A percentile compares a stretch with the other conserved stretches of the same genome.
Conservation (phyloP, 2,329 filamentous ascomycete genomes). For the Fonsecaea nubica region DNA sequence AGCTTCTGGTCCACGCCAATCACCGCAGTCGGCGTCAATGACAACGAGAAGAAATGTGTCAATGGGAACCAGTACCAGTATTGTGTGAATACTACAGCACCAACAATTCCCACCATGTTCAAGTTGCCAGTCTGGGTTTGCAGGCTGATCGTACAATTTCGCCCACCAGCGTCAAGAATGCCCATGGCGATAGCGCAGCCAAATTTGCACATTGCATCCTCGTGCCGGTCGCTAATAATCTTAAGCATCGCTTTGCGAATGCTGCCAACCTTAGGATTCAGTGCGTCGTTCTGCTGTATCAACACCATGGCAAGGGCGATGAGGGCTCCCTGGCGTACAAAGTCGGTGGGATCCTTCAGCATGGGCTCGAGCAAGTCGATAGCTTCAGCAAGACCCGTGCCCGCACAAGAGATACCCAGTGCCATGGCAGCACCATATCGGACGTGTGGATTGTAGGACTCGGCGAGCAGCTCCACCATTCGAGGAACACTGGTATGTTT, state of each 20-base stretch:
- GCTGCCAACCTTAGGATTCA: constrained; percentile 93
- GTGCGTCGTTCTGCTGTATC: constrained; percentile 98
- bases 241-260: constrained; percentile 95
- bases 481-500: constrained; percentile 96
- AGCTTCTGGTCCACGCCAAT: constrained; percentile 94
- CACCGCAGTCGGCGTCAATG: constrained; percentile 95
- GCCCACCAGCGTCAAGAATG: constrained; percentile 96
- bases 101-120: constrained; percentile 97
- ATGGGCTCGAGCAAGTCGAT: constrained; percentile 97
- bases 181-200: constrained; percentile 91
- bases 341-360: constrained; percentile 99
- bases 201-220: constrained; percentile 99
- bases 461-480: constrained; percentile 97
- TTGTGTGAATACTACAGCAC: constrained; percentile 97
- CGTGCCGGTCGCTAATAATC: constrained; percentile 90
- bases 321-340: constrained; percentile 93
- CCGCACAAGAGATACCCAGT: constrained; percentile 95
- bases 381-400: constrained; percentile 92
- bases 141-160: constrained; percentile 96
- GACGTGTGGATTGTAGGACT: constrained; percentile 98
- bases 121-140: constrained; percentile 98
- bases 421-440: constrained; percentile 98
- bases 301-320: constrained; percentile 97
- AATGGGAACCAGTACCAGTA: constrained; percentile 99
- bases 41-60: constrained; percentile 93